Conservation (phyloP, 2,329 filamentous ascomycete genomes). For the Fusarium nematophilum region DNA sequence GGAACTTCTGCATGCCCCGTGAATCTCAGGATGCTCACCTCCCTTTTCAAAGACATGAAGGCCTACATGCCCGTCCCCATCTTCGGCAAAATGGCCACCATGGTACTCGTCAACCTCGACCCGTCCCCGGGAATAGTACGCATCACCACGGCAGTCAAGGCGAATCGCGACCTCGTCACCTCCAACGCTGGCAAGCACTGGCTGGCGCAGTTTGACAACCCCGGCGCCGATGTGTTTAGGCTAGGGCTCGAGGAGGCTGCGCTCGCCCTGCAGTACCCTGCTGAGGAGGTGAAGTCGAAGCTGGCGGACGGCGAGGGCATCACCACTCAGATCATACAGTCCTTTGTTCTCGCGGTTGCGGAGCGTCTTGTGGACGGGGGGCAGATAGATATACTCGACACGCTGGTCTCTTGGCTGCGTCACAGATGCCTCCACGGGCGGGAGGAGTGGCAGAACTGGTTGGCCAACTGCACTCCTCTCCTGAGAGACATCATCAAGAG, state of each 20-base stretch:
- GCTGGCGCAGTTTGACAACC: slow-evolving; percentile 39
- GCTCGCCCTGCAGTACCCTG: slow-evolving; percentile 1
- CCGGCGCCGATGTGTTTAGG: neutral
- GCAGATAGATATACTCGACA: neutral
- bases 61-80: slow-evolving; percentile 29
- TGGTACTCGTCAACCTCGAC: slow-evolving; percentile 38
- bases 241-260: slow-evolving; percentile 14
- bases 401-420: neutral
- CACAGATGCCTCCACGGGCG: neutral
- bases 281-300: slow-evolving; percentile 4
- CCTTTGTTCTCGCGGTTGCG: slow-evolving; percentile 5
- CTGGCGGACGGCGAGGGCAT: slow-evolving; percentile 11
- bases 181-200: slow-evolving; percentile 48
- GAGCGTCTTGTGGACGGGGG: slow-evolving; percentile 15
- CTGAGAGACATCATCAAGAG: slow-evolving; percentile 27
- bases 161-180: slow-evolving; percentile 35
- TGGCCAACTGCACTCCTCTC: slow-evolving; percentile 36
- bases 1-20: slow-evolving; percentile 40
- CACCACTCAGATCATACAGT: slow-evolving; percentile 2
- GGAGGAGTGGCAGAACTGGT: slow-evolving; percentile 29
- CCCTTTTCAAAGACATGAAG: slow-evolving; percentile 23
- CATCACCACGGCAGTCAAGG: slow-evolving; percentile 41
- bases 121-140: slow-evolving; percentile 34
- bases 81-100: slow-evolving; percentile 29
- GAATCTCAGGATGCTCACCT: slow-evolving; percentile 11